Percentiles rank a stretch among this genome's conserved stretches.
Conservation (phyloP, 2,329 filamentous ascomycete genomes). For the Penicillium sp. region DNA sequence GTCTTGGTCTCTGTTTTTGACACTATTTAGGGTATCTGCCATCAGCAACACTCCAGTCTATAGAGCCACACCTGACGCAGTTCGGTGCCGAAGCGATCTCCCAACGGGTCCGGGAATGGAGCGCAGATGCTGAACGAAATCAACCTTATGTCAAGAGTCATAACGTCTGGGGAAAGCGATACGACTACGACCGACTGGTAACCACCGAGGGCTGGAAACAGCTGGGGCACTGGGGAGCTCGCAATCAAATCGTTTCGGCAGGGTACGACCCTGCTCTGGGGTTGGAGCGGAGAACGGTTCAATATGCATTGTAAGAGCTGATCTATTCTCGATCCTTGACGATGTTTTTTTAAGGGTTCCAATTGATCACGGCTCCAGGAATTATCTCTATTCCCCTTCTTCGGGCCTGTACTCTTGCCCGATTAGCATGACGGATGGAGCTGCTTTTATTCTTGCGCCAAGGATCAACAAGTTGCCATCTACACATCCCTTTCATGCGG, state of each 20-base stretch:
- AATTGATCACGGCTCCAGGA: constrained; percentile 19
- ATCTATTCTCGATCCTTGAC: neutral
- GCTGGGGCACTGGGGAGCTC: constrained; percentile 33
- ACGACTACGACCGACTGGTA: constrained; percentile 55
- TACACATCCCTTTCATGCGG: constrained; percentile 23
- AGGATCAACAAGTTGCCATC: constrained; percentile 12
- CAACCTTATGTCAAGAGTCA: constrained; percentile 58
- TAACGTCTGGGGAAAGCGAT: constrained; percentile 56
- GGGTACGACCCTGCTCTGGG: constrained; percentile 25
- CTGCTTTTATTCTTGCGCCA: constrained; percentile 32
- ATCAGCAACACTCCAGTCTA: constrained; percentile 52
- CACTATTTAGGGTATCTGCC: constrained; percentile 38
- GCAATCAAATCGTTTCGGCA: constrained; percentile 26
- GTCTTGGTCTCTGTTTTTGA: neutral
- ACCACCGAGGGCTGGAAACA: constrained; percentile 62
- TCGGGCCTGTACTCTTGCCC: constrained; percentile 61
- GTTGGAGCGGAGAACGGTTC: constrained; percentile 19
- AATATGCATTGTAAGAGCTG: constrained; percentile 27
- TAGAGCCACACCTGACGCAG: constrained; percentile 32
- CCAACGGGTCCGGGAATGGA: constrained; percentile 28
- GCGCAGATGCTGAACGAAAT: constrained; percentile 61
- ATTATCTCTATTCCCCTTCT: constrained; percentile 57
- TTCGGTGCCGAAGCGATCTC: constrained; percentile 34
- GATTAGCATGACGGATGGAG: constrained; percentile 55
- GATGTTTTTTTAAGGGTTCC: no score